Base-by-base conservation (phyloP, 768 basidiomycete species). In the Chalciporus chontae region DNA sequence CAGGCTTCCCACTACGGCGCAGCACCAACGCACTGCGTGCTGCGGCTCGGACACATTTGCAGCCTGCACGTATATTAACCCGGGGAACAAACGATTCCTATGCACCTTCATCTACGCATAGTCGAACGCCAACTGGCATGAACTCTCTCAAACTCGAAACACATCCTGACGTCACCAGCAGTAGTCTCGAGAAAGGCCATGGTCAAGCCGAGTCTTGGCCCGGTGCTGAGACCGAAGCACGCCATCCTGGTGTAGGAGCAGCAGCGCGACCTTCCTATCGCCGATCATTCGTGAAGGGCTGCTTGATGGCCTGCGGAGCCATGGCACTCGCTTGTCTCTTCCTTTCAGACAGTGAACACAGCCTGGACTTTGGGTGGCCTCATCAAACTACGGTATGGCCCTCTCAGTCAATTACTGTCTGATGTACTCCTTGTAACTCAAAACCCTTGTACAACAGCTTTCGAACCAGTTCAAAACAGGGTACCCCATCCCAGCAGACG, bases 171-270 rank as follows among this genome's bases (percentile, higher is more conserved):
- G 17, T 7, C 9, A 31, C 50, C 4, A 32, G 10, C 8, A 31
- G 43, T 32, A 45, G 26, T 27, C 51, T 59, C 17, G 64, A 66
- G 51, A 62, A 65, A 24, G 62, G 59, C 5, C 27, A 9, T 32
- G 36, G 50, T 37, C 40, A 47, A n/a, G 8, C 13, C 14, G 36
- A 52, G 19, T 45, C 54, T 17, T 38, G 50, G 36, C 29, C 42
- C 23, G 14, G n/a, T n/a, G 6, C 37, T 17, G 40, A 39, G 31
- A 3, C 48, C n/a, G 53, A 46, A 10, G 6, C 23, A 13, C 39
- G 24, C 9, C 32, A 44, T 0, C 6, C 21, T 3, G 27, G 29
- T 8, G 5, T 5, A 36, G 5, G 3, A 15, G 4, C 36, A 3
- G 4, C 53, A 42, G 18, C 14, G 5, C 52, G 11, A 18, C 3